phyloP scores from a whole-genome alignment of 2,329 filamentous ascomycete genomes.

The Alternaria brassicae region DNA sequence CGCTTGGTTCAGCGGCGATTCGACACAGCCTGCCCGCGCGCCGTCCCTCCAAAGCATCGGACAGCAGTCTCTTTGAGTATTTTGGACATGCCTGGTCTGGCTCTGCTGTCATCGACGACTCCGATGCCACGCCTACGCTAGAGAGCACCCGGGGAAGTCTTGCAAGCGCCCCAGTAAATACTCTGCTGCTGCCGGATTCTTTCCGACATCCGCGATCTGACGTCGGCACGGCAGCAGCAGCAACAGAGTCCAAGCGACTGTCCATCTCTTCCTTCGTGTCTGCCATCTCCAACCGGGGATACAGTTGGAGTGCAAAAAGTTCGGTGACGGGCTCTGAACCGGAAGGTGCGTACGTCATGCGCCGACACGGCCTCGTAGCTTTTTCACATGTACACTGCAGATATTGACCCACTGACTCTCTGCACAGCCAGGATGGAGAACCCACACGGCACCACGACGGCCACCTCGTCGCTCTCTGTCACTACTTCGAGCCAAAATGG shows the following conservation, averaged over 20 bases:
- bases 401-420: constrained; percentile 14
- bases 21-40: constrained; percentile 53
- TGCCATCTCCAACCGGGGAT: constrained; percentile 59
- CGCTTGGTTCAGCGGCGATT: constrained; percentile 55
- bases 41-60: constrained; percentile 53
- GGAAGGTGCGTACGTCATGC: constrained; percentile 51
- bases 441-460: constrained; percentile 50
- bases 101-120: constrained; percentile 58
- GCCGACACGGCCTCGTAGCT: background rate
- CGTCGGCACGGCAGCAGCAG: constrained; percentile 43
- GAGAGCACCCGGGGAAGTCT: constrained; percentile 32
- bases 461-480: constrained; percentile 53
- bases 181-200: constrained; percentile 58
- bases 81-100: constrained; percentile 41
- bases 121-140: constrained; percentile 53
- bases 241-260: constrained; percentile 66
- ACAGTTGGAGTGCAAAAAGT: constrained; percentile 58
- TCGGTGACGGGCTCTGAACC: constrained; percentile 55
- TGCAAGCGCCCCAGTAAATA: constrained; percentile 24
- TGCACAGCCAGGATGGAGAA: constrained; percentile 38
- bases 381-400: constrained; percentile 11
- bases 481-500: constrained; percentile 56
- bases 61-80: constrained; percentile 49
- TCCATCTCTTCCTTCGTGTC: constrained; percentile 76
- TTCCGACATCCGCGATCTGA: constrained; percentile 56